These are phyloP conservation scores for Citrus glauca DNA, from an alignment of 345 rosid genomes.

Conservation along the genomic window DNA sequence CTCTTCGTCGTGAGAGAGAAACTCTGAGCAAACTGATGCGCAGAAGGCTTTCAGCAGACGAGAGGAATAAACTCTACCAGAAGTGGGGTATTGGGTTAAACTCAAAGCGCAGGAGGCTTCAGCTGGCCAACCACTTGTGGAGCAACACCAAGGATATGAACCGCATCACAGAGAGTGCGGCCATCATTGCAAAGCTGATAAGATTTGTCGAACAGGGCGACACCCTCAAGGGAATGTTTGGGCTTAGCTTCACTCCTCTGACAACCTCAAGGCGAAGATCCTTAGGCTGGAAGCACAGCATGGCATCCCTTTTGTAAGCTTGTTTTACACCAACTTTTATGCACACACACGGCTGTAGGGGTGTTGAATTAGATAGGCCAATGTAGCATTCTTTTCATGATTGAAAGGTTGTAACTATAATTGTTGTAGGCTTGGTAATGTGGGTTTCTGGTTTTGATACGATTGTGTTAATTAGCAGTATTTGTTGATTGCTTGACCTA, in stretches of 20 bases:
- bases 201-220: conserved; percentile 77
- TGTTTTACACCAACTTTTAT: background rate
- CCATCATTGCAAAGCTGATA: conserved; percentile 73
- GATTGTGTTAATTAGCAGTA: background rate
- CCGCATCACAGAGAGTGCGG: conserved; percentile 65
- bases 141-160: conserved; percentile 50
- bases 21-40: conserved; percentile 86
- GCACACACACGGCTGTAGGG: background rate
- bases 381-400: conserved; percentile 19
- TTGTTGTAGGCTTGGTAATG: background rate
- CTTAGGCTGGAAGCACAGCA: conserved; percentile 71
- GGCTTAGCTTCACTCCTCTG: conserved; percentile 81
- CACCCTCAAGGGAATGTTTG: conserved; percentile 82
- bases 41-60: conserved; percentile 60
- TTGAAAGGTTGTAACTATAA: conserved; percentile 11
- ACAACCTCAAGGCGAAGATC: conserved; percentile 49
- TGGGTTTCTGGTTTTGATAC: background rate
- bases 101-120: conserved; percentile 76
- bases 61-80: conserved; percentile 62
- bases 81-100: conserved; percentile 68
- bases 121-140: conserved; percentile 74
- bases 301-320: conserved; percentile 45
- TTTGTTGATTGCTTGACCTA: background rate
- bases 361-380: conserved; percentile 1
- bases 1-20: conserved; percentile 64